Conservation (phyloP, 108 stramenopile genomes). For the Nannochloropsis salina region DNA sequence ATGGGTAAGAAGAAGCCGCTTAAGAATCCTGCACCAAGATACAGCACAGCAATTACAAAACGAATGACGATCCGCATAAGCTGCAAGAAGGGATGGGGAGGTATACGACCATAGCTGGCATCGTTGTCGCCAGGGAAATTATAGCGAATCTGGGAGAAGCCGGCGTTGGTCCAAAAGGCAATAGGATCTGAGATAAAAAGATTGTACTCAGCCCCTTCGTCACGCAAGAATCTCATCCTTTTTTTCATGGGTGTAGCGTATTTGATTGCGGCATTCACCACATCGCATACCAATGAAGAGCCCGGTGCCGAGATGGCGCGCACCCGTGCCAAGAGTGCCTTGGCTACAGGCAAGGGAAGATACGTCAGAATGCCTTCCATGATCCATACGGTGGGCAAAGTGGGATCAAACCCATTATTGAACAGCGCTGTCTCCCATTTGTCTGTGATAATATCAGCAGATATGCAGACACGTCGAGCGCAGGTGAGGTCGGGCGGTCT, state of each 20-base stretch:
- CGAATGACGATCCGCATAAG: not conserved
- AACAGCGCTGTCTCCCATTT: not conserved
- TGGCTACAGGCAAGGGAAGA: not conserved
- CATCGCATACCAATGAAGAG: conserved; percentile 19
- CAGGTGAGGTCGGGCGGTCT: not conserved
- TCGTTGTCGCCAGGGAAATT: not conserved
- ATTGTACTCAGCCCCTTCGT: not conserved
- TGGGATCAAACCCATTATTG: not conserved
- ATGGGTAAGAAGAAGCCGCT: not conserved
- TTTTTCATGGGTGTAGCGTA: not conserved
- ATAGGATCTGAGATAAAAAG: not conserved
- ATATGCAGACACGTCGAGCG: not conserved
- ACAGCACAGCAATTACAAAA: not conserved
- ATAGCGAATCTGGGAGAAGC: not conserved
- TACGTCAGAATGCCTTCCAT: not conserved
- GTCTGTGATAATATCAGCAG: not conserved
- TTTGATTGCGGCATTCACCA: not conserved
- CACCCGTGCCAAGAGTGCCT: conserved; percentile 6
- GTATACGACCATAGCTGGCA: not conserved
- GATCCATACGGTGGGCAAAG: conserved; percentile 11
- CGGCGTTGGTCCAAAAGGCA: not conserved
- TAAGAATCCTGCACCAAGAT: not conserved
- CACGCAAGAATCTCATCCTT: not conserved
- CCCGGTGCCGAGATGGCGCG: not conserved
- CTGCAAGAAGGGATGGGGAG: not conserved